These are phyloP conservation scores for Arthrinium phaeospermum DNA, from an alignment of 2,329 filamentous ascomycete genomes.

Conservation along the genomic window DNA sequence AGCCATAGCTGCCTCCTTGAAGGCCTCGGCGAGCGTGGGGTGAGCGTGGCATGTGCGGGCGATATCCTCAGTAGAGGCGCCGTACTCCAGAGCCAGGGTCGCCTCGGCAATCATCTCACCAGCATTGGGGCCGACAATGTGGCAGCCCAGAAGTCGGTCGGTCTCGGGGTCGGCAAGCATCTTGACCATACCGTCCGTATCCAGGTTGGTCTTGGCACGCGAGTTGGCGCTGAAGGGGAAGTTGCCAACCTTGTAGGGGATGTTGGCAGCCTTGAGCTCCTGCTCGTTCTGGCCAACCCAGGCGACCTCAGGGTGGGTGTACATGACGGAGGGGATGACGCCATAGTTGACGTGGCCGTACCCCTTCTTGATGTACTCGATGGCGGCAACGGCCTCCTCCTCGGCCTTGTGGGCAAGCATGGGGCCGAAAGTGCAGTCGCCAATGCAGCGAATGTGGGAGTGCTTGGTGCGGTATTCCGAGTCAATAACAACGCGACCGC, in stretches of 20 bases:
- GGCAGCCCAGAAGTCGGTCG: conserved; percentile 90
- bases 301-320: conserved; percentile 97
- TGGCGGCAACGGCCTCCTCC: conserved; percentile 92
- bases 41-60: conserved; percentile 95
- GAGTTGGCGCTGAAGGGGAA: conserved; percentile 99
- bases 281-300: conserved; percentile 99
- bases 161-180: conserved; percentile 96
- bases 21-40: conserved; percentile 93
- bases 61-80: conserved; percentile 93
- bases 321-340: conserved; percentile 98
- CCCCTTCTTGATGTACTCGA: conserved; percentile 98
- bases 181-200: conserved; percentile 95
- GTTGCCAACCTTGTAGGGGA: conserved; percentile 90
- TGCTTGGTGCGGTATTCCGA: conserved; percentile 98
- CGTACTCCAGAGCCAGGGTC: conserved; percentile 93
- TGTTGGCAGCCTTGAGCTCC: conserved; percentile 86
- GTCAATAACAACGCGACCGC: conserved; percentile 94
- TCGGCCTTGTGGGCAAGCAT: conserved; percentile 99
- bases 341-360: conserved; percentile 99
- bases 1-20: conserved; percentile 99
- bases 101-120: conserved; percentile 99
- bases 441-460: conserved; percentile 95
- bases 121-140: conserved; percentile 95
- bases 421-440: conserved; percentile 94
- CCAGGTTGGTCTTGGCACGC: conserved; percentile 97